Evolutionary conservation across 805 yeast genomes (phyloP), one percentile per base, ranked within the genome.

Genomic region (Teunomyces pallodes): DNA sequence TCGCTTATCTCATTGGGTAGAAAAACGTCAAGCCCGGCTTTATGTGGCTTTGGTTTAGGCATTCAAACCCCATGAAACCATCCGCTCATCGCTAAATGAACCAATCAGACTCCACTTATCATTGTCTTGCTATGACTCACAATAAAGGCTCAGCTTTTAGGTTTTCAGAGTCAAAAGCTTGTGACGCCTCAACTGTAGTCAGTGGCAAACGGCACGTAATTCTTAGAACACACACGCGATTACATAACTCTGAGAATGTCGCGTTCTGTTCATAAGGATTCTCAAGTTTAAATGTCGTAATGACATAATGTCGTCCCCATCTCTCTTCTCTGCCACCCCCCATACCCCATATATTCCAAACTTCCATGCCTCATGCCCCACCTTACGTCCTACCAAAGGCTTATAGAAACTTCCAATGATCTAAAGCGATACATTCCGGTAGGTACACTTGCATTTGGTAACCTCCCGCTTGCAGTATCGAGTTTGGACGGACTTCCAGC

Each of bases 381-480:
- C 14, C 41, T 4, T 3, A 38, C 41, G 28, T 26, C 41, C 14
- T 38, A 38, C 30, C 41, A 46, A 26, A 42, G 54, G 31, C 58
- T 56, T 16, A 51, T 56, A 5, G 57, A 46, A 7, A 58, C 74
- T 41, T 62, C 79, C 46, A 80, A 79, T 58, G 67, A 75, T 46
- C 58, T 78, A 13, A 35, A 33, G 12, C 60, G 60, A 4, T 69
- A 75, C 16, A 54, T 70, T 4, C 80, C 81, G 0, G 55, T 82
- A 3, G 90, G 89, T 0, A 66, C 75, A 0, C 54, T 84, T 1
- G 70, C 67, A 53, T 64, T 79, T 42, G 58, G 63, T 45, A 65
- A 74, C 30, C 54, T 74, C 1, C 86, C 87, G 0, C 48, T 64
- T 1, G 53, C 67, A 3, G 65, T 69, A 0, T 63, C 69, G 10